Evolutionary conservation across 2,329 filamentous ascomycete genomes (phyloP).

Genomic region (Lasiodiplodia hormozganensis): DNA sequence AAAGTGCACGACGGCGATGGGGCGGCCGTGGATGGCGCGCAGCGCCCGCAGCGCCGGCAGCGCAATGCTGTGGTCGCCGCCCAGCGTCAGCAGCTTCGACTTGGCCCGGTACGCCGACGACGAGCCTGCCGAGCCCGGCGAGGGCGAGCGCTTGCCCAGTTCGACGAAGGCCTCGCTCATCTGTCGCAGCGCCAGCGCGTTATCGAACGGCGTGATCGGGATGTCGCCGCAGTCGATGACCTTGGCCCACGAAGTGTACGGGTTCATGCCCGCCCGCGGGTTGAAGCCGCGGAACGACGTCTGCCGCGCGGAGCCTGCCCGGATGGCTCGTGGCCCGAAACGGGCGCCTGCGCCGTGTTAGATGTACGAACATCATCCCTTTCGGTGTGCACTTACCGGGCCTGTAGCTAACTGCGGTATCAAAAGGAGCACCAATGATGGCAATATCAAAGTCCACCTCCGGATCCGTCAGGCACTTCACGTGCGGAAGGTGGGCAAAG

Average conservation of each 20-base stretch:
- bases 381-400: slow-evolving; percentile 40
- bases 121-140: slow-evolving; percentile 46
- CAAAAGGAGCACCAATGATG: slow-evolving; percentile 58
- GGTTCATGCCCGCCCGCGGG: slow-evolving; percentile 80
- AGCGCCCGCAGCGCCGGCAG: slow-evolving; percentile 58
- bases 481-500: slow-evolving; percentile 57
- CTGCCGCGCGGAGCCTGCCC: slow-evolving; percentile 81
- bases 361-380: not conserved
- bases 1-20: slow-evolving; percentile 58
- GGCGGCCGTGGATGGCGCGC: slow-evolving; percentile 52
- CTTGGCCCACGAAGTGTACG: slow-evolving; percentile 78
- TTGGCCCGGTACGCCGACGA: slow-evolving; percentile 50
- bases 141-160: slow-evolving; percentile 60
- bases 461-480: slow-evolving; percentile 56
- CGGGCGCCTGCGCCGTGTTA: slow-evolving; percentile 54
- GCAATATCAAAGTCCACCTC: slow-evolving; percentile 54
- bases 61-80: slow-evolving; percentile 59
- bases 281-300: slow-evolving; percentile 83
- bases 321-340: slow-evolving; percentile 87
- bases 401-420: slow-evolving; percentile 57
- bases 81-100: slow-evolving; percentile 56
- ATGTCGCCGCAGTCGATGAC: slow-evolving; percentile 92
- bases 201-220: slow-evolving; percentile 85
- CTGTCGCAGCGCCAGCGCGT: slow-evolving; percentile 78
- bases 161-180: slow-evolving; percentile 83